A percentile compares a stretch with the other conserved stretches of the same genome.
Evolutionary conservation across 176 grass and related monocot genomes (phyloP).

Genomic region (Bothriochloa decipiens): DNA sequence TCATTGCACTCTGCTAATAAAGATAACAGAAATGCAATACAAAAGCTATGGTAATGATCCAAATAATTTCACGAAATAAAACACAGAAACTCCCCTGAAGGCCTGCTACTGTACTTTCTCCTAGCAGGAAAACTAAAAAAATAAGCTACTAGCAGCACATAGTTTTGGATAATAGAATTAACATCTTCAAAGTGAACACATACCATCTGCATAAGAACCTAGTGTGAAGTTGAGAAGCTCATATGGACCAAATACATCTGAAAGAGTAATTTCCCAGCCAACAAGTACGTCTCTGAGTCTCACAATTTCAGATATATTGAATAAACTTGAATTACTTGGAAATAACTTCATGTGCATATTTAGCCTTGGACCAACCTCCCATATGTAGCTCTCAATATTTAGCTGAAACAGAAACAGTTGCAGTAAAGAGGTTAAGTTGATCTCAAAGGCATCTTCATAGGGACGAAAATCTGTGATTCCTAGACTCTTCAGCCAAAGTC

Average conservation of each 20-base stretch:
- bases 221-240: conserved; percentile 88
- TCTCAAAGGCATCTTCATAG: conserved; percentile 63
- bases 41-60: neutral
- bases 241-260: conserved; percentile 94
- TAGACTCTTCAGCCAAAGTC: conserved; percentile 88
- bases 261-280: conserved; percentile 79
- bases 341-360: conserved; percentile 86
- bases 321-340: conserved; percentile 59
- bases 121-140: neutral
- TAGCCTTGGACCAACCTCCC: conserved; percentile 83
- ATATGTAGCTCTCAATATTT: conserved; percentile 62
- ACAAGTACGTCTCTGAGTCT: conserved; percentile 63
- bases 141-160: neutral
- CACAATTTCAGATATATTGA: conserved; percentile 67
- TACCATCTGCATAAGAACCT: conserved; percentile 66
- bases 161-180: neutral
- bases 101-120: neutral
- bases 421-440: conserved; percentile 49
- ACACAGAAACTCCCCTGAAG: neutral
- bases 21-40: neutral
- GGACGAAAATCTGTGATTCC: conserved; percentile 77
- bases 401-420: conserved; percentile 64
- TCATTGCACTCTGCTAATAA: neutral
- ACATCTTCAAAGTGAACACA: conserved; percentile 32
- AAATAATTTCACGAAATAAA: conserved; percentile 1